These are phyloP conservation scores for Asterella californica DNA, from an alignment of 225 moss, liverwort and hornwort genomes.

Conservation along the genomic window DNA sequence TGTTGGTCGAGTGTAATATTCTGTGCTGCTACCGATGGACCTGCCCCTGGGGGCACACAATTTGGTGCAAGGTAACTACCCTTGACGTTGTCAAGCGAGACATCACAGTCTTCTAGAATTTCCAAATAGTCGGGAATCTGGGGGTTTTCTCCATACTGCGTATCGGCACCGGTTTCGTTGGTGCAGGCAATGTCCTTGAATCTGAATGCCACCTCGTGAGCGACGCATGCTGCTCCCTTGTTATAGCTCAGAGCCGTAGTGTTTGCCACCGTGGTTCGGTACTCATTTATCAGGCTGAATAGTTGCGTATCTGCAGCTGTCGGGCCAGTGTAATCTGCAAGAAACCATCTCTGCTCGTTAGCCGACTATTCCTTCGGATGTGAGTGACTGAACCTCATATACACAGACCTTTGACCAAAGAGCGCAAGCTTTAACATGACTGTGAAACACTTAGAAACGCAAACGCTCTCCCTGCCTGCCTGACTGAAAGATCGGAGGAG, in stretches of 20 bases:
- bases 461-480: too few relatives aligned
- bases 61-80: slow-evolving; percentile 46
- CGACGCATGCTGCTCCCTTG: slow-evolving; percentile 59
- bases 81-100: slow-evolving; percentile 53
- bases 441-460: too few relatives aligned
- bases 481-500: too few relatives aligned
- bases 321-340: slow-evolving; percentile 19
- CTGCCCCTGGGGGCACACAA: slow-evolving; percentile 45
- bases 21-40: slow-evolving; percentile 44
- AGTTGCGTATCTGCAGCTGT: slow-evolving; percentile 24
- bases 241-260: slow-evolving; percentile 34
- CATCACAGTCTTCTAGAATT: slow-evolving; percentile 42
- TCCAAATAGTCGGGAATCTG: slow-evolving; percentile 34
- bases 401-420: neutral
- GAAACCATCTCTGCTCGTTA: neutral
- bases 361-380: neutral
- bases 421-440: neutral
- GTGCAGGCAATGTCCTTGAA: slow-evolving; percentile 45
- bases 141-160: slow-evolving; percentile 33
- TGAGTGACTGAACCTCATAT: neutral
- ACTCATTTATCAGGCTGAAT: slow-evolving; percentile 26
- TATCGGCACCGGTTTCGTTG: slow-evolving; percentile 51
- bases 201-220: slow-evolving; percentile 43
- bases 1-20: slow-evolving; percentile 39
- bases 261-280: slow-evolving; percentile 15